Evolutionary conservation across 352 stramenopile species (phyloP), one percentile per base, ranked within the genome.

Genomic region (Pythium biforme): DNA sequence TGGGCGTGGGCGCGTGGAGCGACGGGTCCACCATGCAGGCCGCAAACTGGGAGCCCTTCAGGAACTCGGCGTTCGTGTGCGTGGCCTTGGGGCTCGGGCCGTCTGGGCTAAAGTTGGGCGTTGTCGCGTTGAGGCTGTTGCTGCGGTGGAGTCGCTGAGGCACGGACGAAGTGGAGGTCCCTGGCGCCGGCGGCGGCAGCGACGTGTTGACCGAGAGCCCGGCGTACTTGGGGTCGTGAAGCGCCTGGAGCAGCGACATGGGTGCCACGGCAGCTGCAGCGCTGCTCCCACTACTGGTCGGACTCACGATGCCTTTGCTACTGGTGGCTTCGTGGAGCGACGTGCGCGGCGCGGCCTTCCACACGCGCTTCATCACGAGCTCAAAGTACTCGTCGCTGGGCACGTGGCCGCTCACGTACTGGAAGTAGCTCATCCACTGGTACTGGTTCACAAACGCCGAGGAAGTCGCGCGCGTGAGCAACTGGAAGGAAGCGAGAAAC

Each of bases 311-410:
- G 17, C 54, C 61, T 15, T 39, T 46, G 37, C 47, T 23, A n/a
- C 1, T 14, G 0, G 40, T 81, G 55, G 46, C 59, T 9, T 77
- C 70, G 20, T 60, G 69, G 6, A 89, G 73, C 39, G 72, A 77
- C 10, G 70, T 76, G 22, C 69, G 68, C 2, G 56, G 68, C 20
- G 74, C 72, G 5, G 75, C 83, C 45, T 78, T 79, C 83, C 83
- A 92, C 20, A 88, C 83, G 29, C 83, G 80, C 46, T 82, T 86
- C 56, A 92, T 71, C 25, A 92, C 56, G 12, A 92, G 52, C 34
- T 92, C 83, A 62, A 90, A 92, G 72, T 86, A 90, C 59, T 92
- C 83, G 23, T 90, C 77, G 39, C 77, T 92, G 8, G 79, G 81
- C 15, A 79, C 70, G 61, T 88, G 71, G n/a, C 74, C 81, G 29